Percentiles rank a stretch among this genome's conserved stretches.
phyloP scores from a whole-genome alignment of 2,329 filamentous ascomycete species.

The Trichoderma simmonsii region DNA sequence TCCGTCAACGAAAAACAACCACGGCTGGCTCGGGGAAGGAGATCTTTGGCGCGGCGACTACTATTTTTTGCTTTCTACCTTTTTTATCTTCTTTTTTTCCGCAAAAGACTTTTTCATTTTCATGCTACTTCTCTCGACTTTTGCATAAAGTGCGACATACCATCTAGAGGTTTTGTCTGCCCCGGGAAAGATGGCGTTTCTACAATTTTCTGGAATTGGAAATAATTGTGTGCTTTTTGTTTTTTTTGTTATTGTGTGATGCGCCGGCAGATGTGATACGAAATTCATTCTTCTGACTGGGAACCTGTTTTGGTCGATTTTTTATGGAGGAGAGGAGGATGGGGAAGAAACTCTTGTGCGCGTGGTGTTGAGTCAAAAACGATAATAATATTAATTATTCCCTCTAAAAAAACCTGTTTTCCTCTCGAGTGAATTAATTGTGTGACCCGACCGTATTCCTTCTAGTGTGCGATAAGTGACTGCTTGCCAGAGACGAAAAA shows the following conservation, averaged over 20 bases:
- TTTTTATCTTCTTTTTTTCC: not conserved
- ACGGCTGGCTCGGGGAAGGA: constrained; percentile 10
- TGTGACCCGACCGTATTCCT: not conserved
- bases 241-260: constrained; percentile 4
- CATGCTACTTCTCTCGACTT: constrained; percentile 13
- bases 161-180: constrained; percentile 7
- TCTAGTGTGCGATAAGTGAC: not conserved
- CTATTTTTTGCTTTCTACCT: not conserved
- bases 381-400: too few species aligned
- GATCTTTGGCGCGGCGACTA: constrained; percentile 1
- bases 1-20: not conserved
- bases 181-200: constrained; percentile 17
- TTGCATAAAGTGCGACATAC: constrained; percentile 11
- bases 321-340: not conserved
- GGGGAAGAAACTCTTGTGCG: not conserved
- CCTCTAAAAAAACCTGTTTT: not conserved
- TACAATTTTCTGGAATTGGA: constrained; percentile 10
- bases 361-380: too few species aligned
- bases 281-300: constrained; percentile 6
- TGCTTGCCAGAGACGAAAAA: not conserved
- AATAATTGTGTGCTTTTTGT: constrained; percentile 7
- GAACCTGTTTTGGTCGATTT: not conserved
- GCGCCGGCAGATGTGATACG: constrained; percentile 14
- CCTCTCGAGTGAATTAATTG: not conserved
- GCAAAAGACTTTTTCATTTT: not conserved